Conservation (phyloP, 1,139 yeast genomes). For the Magnusiomyces fungicola region DNA sequence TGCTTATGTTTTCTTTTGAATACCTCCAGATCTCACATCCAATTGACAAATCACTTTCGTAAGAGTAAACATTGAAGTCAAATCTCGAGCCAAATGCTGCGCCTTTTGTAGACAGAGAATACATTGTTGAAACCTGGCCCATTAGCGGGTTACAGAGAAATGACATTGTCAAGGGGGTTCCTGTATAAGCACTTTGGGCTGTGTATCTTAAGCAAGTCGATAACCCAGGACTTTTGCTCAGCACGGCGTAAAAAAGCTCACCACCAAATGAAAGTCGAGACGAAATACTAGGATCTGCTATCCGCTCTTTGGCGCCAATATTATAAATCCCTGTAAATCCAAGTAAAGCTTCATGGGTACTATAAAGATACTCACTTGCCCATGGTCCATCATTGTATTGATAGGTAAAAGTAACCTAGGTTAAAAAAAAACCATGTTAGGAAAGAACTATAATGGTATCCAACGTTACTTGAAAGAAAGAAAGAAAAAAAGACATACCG, state of each 20-base stretch:
- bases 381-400: constrained; percentile 62
- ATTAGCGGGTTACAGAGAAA: constrained; percentile 81
- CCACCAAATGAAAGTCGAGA: constrained; percentile 64
- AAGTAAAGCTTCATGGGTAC: constrained; percentile 82
- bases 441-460: constrained; percentile 32
- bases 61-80: constrained; percentile 86
- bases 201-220: constrained; percentile 81
- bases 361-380: constrained; percentile 71
- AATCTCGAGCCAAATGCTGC: constrained; percentile 79
- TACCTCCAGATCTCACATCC: constrained; percentile 76
- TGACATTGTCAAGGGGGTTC: constrained; percentile 85
- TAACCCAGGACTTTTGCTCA: constrained; percentile 59
- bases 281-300: constrained; percentile 30
- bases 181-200: constrained; percentile 78
- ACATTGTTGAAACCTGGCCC: constrained; percentile 86
- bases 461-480: too few species aligned
- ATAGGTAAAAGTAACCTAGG: constrained; percentile 55
- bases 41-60: constrained; percentile 75
- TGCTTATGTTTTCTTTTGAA: too few species aligned
- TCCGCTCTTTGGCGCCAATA: constrained; percentile 37
- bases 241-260: constrained; percentile 84
- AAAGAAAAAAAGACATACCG: constrained; percentile 23
- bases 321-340: constrained; percentile 80
- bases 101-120: constrained; percentile 72
- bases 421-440: constrained; percentile 12